Conservation (phyloP, 345 rosid species). For the Linum usitatissimum region DNA sequence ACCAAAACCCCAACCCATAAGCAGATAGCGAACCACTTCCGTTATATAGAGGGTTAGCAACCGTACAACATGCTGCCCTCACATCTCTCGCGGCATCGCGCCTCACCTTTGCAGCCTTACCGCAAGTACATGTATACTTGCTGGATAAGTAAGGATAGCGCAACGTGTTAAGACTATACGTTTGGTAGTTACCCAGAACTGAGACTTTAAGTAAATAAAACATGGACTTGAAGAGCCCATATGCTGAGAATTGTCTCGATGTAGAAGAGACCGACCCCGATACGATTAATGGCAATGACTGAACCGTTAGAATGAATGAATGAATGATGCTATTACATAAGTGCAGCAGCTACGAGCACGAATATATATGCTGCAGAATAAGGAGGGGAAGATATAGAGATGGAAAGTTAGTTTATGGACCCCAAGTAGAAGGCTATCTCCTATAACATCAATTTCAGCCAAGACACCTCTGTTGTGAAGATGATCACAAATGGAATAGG, state of each 20-base stretch:
- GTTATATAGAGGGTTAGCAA: too few relatives aligned
- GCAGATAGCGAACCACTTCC: too few relatives aligned
- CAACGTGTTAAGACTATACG: not conserved
- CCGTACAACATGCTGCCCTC: constrained; percentile 18
- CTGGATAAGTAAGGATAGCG: constrained; percentile 8
- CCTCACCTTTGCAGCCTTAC: constrained; percentile 24
- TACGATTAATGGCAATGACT: constrained; percentile 50
- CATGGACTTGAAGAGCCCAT: constrained; percentile 91
- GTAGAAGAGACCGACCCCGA: constrained; percentile 87
- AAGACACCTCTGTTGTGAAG: constrained; percentile 65
- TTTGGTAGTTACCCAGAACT: not conserved
- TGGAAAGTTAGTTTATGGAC: constrained; percentile 11
- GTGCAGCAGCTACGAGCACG: not conserved
- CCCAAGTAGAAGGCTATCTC: constrained; percentile 62
- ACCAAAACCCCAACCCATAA: too few relatives aligned
- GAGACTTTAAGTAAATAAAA: not conserved
- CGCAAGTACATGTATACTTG: constrained; percentile 31
- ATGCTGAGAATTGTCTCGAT: constrained; percentile 79
- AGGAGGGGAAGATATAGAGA: not conserved
- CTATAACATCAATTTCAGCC: constrained; percentile 79
- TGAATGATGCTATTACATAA: too few relatives aligned
- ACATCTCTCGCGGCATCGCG: constrained; percentile 25
- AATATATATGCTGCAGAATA: too few relatives aligned
- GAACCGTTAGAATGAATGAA: constrained; percentile 8
- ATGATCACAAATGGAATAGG: constrained; percentile 9